Evolutionary conservation across 305 asterid genomes (phyloP).

Genomic region (Rubia balearica): DNA sequence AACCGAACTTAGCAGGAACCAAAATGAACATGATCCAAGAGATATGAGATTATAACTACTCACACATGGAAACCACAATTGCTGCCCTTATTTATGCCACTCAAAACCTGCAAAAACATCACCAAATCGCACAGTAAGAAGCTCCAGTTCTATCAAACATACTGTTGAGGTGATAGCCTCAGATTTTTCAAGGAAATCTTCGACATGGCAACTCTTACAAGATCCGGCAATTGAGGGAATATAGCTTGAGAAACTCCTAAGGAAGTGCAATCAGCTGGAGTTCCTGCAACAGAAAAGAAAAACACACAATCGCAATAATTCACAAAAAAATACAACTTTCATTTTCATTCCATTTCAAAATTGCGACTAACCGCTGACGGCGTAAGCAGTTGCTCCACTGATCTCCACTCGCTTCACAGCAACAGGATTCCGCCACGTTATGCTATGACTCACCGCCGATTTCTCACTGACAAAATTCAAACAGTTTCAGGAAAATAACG

Average conservation of each 20-base stretch:
- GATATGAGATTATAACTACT: slow-evolving; percentile 18
- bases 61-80: slow-evolving; percentile 79
- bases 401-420: slow-evolving; percentile 61
- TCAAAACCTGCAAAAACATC: slow-evolving; percentile 47
- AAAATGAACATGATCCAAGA: not conserved
- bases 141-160: not conserved
- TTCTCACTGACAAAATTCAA: slow-evolving; percentile 40
- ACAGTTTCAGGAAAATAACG: too few species aligned
- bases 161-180: not conserved
- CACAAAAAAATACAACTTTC: not conserved
- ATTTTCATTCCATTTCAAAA: not conserved
- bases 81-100: slow-evolving; percentile 91
- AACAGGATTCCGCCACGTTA: slow-evolving; percentile 57
- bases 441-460: slow-evolving; percentile 82
- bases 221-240: slow-evolving; percentile 59
- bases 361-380: slow-evolving; percentile 63
- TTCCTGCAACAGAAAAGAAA: slow-evolving; percentile 37
- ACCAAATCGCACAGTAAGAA: not conserved
- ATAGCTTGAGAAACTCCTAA: slow-evolving; percentile 64
- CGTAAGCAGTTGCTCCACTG: slow-evolving; percentile 63
- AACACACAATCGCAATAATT: slow-evolving; percentile 11
- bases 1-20: slow-evolving; percentile 1
- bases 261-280: slow-evolving; percentile 86
- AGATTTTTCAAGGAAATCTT: not conserved
- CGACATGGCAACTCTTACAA: slow-evolving; percentile 29